Evolutionary conservation across 2,329 filamentous ascomycete species (phyloP), one percentile per base, ranked within the genome.

Genomic region (Trichophyton simii): DNA sequence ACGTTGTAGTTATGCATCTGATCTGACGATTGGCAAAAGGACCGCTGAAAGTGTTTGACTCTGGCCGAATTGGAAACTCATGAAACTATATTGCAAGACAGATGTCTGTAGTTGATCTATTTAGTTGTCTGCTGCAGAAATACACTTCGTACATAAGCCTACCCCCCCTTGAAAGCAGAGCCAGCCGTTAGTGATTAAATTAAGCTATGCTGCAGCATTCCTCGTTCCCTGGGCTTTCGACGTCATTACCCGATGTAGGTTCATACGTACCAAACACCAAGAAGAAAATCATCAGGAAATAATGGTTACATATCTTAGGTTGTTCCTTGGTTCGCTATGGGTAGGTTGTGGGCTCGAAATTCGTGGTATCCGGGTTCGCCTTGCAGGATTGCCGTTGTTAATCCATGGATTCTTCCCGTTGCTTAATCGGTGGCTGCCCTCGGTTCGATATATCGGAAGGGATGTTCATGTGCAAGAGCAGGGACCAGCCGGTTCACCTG

Each of bases 371-470:
- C 52, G 25, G 31, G 34, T 55, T 18, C 8, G 15, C 13, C 52
- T 28, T 44, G 55, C 55, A 44, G 34, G 54, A n/a, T 44, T n/a
- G 11, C 46, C 55, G 36, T 28, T 58, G 34, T 9, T 34, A 2
- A 57, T 58, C 55, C 55, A 44, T 58, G 55, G 55, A 42, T 58
- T 28, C 36, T 18, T 58, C 55, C 55, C 55, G 55, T 28, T 58
- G 55, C 55, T 58, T 42, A 58, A 28, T 28, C 8, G 41, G 8
- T 28, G 8, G 31, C 20, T 18, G 8, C 25, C 54, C 54, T 41
- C 22, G 54, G 54, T 57, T 57, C 54, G 11, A 57, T 42, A 57
- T 42, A 42, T 42, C 41, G 34, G 50, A 8, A 5, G 5, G 20
- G 52, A 38, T 36, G n/a, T 9, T 55, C n/a, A 15, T 34, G n/a